Conservation (phyloP, 192 early-diverging fungal genomes). For the Phlyctochytrium planicorne region DNA sequence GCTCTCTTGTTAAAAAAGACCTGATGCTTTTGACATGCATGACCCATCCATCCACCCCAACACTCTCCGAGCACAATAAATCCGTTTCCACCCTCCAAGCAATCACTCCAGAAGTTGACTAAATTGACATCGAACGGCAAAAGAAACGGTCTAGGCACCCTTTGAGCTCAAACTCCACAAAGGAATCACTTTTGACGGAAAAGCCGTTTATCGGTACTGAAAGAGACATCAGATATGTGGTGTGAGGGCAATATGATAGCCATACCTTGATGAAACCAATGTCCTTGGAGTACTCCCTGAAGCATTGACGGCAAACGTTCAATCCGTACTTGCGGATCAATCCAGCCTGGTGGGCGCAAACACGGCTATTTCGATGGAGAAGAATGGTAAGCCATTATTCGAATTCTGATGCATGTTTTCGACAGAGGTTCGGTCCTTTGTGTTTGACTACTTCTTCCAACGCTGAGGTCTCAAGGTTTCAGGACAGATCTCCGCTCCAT, state of each 20-base stretch:
- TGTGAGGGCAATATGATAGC: neutral
- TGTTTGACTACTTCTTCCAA: neutral
- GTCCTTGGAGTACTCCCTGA: constrained; percentile 97
- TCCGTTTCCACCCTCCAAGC: too few species aligned
- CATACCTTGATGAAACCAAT: constrained; percentile 94
- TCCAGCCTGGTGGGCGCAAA: constrained; percentile 98
- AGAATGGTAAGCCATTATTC: neutral
- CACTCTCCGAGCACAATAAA: too few species aligned
- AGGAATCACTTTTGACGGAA: too few species aligned
- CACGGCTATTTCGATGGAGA: constrained; percentile 70
- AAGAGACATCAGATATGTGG: neutral
- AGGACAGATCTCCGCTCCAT: neutral
- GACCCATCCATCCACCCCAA: too few species aligned
- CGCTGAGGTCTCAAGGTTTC: neutral
- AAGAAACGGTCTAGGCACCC: too few species aligned
- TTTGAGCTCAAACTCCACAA: too few species aligned
- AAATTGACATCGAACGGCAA: too few species aligned
- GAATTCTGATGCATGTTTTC: neutral
- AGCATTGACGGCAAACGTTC: constrained; percentile 98
- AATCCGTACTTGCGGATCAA: constrained; percentile 99
- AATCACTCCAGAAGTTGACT: too few species aligned
- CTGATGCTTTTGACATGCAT: too few species aligned
- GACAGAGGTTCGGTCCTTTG: neutral
- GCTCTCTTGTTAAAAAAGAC: too few species aligned
- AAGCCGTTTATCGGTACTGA: neutral